Base-by-base conservation (phyloP, 805 yeast genomes). In the Lipomyces spencermartinsiae region DNA sequence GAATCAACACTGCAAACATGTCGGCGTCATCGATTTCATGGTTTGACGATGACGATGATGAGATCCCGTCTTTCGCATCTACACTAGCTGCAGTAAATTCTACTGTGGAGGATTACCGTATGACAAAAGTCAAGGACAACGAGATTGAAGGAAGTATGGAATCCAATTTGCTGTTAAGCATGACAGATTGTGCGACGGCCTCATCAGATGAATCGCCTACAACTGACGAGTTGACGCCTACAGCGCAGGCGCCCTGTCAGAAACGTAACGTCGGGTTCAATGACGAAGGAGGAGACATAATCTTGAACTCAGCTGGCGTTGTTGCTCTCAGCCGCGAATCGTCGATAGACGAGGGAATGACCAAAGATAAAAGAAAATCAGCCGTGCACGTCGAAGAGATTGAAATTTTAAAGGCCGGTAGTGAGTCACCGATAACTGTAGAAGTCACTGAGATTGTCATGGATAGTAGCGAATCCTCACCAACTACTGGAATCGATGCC, bases 1-100 rank as follows among this genome's bases (percentile, higher is more conserved):
- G 56, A 53, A 7, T 53, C 33, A 14, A 53, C 14, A 53, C 34
- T 8, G 16, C 34, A 1, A 53, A 53, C 56, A 31, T 53, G 31
- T 53, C 56, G n/a, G 56, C 34, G n/a, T 25, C 56, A 31, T 53
- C 56, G 16, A 43, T 43, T 43, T 43, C 49, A 16, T 43, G 49
- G 49, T 43, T 43, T 43, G 49, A 43, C 10, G 22, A 43, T 43
- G 49, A 43, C 49, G 49, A 43, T 43, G 49, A 43, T 43, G 49
- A n/a, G 22, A 16, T 43, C n/a, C 22, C 25, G 16, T 43, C 25
- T 0, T 43, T 43, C 49, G 49, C 16, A 43, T 43, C 49, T 16
- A 16, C 49, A n/a, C 49, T 43, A n/a, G 22, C 22, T 53, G 34
- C 56, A 5, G 22, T 53, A 14, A 25, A 53, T 53, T 2, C 56